Base-by-base conservation (phyloP, 176 grass and related monocot species). In the Otatea glauca region DNA sequence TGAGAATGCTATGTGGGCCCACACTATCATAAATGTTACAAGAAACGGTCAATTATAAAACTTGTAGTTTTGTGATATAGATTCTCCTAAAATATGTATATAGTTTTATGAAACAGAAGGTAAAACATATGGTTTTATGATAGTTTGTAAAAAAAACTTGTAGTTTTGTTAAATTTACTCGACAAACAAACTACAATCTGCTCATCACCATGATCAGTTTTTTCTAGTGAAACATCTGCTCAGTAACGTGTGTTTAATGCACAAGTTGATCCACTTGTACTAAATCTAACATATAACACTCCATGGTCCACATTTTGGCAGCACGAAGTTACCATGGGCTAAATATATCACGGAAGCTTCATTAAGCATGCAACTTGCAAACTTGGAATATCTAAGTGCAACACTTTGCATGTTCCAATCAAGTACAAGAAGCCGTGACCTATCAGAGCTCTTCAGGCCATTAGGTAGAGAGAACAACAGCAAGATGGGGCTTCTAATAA, bases 401-500 rank as follows among this genome's bases (percentile, higher is more conserved):
- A 55, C 24, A 54, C 20, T 76, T 63, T 75, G 23, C 27, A 77
- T 71, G 78, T 77, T 80, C 63, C 63, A 53, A 80, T 85, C 64
- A 75, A 85, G 43, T 70, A 70, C 65, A 62, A 29, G 51, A 2
- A 49, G 43, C n/a, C 21, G 42, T 53, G 75, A 45, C 70, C 77
- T 43, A 59, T 78, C 49, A 74, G 72, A 82, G 54, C 58, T 82
- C 43, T 48, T 65, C 53, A 85, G 61, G 23, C 25, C 77, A 68
- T 78, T 50, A 20, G 72, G 78, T 67, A 76, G 62, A 88, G 24
- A 32, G 69, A 68, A 68, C 71, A 88, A 34, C 24, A 75, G 24
- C 86, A 88, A 82, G 73, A 82, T 82, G 78, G 83, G n/a, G 39
- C 78, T 79, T 86, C 82, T 88, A 86, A 39, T 88, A 86, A 39